phyloP scores from a whole-genome alignment of 2,329 filamentous ascomycete species.

The Monosporascus sp. region DNA sequence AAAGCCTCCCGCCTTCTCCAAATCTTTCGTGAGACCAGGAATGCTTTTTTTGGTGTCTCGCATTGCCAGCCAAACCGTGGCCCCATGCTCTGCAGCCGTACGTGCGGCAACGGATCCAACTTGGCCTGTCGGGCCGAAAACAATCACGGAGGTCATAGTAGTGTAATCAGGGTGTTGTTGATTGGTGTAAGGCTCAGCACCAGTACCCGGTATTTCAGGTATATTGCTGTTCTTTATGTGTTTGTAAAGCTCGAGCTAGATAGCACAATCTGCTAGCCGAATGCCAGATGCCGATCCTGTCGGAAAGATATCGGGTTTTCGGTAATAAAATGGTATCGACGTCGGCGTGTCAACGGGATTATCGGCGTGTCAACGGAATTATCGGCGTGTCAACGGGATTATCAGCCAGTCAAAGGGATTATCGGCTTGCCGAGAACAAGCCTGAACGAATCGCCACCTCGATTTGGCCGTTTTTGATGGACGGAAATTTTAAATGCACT shows the following conservation, averaged over 20 bases:
- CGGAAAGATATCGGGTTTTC: background rate
- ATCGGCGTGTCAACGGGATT: too few relatives aligned
- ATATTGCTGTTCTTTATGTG: background rate
- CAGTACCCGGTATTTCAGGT: background rate
- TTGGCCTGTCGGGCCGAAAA: conserved; percentile 44
- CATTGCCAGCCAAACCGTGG: conserved; percentile 41
- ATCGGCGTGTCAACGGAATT: too few relatives aligned
- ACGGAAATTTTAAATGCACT: background rate
- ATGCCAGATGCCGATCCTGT: background rate
- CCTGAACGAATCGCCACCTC: background rate
- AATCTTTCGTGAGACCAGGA: conserved; percentile 3
- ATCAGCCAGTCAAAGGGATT: too few relatives aligned
- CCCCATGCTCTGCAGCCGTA: conserved; percentile 30
- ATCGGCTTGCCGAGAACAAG: background rate
- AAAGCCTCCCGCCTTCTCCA: conserved; percentile 26
- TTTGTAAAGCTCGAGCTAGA: too few relatives aligned
- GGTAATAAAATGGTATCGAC: background rate
- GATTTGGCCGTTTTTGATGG: background rate
- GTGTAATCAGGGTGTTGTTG: background rate
- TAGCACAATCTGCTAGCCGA: background rate
- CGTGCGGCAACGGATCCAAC: conserved; percentile 34
- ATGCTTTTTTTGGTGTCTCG: conserved; percentile 37
- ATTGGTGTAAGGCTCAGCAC: background rate
- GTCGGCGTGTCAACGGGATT: background rate
- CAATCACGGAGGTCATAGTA: conserved; percentile 28